A percentile compares a stretch with the other conserved stretches of the same genome.
These are phyloP conservation scores for button mushroom (Agaricus bisporus) DNA, from an alignment of 768 basidiomycete species.

Conservation along the genomic window DNA sequence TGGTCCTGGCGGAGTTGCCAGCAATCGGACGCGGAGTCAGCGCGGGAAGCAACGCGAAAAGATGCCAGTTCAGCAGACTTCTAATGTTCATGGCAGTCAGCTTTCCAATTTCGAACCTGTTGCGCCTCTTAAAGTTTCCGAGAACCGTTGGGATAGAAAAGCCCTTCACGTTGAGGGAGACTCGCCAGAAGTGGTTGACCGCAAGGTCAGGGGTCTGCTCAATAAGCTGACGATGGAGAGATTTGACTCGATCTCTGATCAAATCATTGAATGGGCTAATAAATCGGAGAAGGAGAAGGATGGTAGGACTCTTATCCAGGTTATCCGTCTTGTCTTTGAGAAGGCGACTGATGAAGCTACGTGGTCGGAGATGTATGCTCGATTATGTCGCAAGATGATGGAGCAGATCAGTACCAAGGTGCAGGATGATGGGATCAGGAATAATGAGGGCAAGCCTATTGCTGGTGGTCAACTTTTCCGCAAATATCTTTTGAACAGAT, in stretches of 20 bases:
- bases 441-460: constrained; percentile 79
- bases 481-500: constrained; percentile 93
- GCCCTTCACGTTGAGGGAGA: constrained; percentile 46
- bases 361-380: constrained; percentile 97
- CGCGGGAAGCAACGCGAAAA: constrained; percentile 72
- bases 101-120: constrained; percentile 52
- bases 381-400: constrained; percentile 93
- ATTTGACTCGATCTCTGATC: constrained; percentile 92
- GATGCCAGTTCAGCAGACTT: constrained; percentile 27
- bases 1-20: constrained; percentile 43
- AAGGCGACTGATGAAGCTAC: constrained; percentile 95
- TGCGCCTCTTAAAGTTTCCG: constrained; percentile 69
- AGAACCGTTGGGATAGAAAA: constrained; percentile 79
- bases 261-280: constrained; percentile 95
- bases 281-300: constrained; percentile 89
- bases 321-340: constrained; percentile 94
- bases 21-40: constrained; percentile 68
- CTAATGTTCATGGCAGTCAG: constrained; percentile 10
- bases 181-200: constrained; percentile 82
- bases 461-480: constrained; percentile 93
- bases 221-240: constrained; percentile 97
- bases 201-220: constrained; percentile 86
- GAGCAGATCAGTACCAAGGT: constrained; percentile 85
- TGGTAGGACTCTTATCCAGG: constrained; percentile 90
- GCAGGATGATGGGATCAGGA: constrained; percentile 82